A percentile compares a stretch with the other conserved stretches of the same genome.
Conservation (phyloP, 495 filamentous ascomycete genomes). For the Penicillium paradoxum region DNA sequence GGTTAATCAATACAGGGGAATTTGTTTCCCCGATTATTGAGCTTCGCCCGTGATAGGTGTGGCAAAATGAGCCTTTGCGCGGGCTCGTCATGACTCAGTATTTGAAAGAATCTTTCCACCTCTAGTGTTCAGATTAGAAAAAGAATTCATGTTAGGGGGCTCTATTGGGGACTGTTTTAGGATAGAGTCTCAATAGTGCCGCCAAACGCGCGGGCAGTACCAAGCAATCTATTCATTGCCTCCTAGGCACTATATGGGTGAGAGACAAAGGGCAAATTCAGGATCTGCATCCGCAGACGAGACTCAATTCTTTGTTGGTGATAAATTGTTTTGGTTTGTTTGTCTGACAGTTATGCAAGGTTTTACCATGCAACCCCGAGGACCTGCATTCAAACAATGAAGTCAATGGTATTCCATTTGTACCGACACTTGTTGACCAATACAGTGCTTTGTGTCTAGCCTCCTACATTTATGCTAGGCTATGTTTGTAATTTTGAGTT, state of each 20-base stretch:
- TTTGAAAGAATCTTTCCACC: background rate
- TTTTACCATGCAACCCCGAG: too few species aligned
- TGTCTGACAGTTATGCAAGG: too few species aligned
- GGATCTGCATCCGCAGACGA: background rate
- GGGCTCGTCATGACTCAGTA: background rate
- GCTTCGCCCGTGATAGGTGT: background rate
- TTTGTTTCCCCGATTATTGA: too few species aligned
- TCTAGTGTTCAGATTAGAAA: background rate
- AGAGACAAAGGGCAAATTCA: background rate
- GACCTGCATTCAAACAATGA: background rate
- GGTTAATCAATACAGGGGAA: too few species aligned
- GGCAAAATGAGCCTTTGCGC: too few species aligned
- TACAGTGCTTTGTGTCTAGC: background rate
- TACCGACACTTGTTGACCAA: background rate
- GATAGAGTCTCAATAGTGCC: conserved; percentile 1
- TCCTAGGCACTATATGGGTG: background rate
- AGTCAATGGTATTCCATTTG: background rate
- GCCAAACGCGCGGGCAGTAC: background rate
- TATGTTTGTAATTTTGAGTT: background rate
- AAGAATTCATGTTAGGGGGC: background rate
- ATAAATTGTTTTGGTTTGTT: background rate
- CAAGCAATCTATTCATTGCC: background rate
- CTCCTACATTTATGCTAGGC: too few species aligned
- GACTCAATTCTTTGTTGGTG: background rate
- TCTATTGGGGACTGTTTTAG: background rate